Evolutionary conservation across 768 basidiomycete genomes (phyloP).

Genomic region (Auricularia heimuer): DNA sequence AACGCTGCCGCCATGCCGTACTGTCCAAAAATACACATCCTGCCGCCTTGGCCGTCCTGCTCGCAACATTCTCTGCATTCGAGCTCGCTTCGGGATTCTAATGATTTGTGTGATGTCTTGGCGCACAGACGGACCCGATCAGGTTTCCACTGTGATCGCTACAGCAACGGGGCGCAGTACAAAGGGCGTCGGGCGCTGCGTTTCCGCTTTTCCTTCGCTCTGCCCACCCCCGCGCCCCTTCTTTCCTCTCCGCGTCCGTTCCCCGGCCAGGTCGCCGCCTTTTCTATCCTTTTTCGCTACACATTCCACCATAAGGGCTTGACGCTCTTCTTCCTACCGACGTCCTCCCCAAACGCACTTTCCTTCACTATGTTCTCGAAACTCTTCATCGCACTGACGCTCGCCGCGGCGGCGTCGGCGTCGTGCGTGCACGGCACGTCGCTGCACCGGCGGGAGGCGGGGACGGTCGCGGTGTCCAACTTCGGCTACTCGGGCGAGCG

Average conservation of each 20-base stretch:
- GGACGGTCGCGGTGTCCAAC: not conserved
- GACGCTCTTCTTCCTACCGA: not conserved
- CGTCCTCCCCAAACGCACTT: not conserved
- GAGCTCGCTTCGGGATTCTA: too few species aligned
- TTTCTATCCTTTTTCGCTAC: not conserved
- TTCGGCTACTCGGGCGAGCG: not conserved
- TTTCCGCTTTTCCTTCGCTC: not conserved
- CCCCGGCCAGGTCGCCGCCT: not conserved
- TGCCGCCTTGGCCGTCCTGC: too few species aligned
- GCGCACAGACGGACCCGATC: too few species aligned
- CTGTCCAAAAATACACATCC: too few species aligned
- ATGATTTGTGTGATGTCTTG: too few species aligned
- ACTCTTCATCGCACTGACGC: not conserved
- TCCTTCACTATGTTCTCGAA: not conserved
- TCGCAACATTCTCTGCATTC: too few species aligned
- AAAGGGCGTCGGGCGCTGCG: not conserved
- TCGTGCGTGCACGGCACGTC: not conserved
- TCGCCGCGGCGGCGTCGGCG: not conserved
- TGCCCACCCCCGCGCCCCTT: not conserved
- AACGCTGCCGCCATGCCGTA: too few species aligned
- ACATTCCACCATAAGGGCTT: not conserved
- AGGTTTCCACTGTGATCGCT: too few species aligned
- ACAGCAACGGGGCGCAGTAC: not conserved
- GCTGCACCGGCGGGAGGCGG: not conserved
- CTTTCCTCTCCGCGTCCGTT: not conserved